phyloP scores from a whole-genome alignment of 2,329 filamentous ascomycete genomes.

The Blastomyces percursus region DNA sequence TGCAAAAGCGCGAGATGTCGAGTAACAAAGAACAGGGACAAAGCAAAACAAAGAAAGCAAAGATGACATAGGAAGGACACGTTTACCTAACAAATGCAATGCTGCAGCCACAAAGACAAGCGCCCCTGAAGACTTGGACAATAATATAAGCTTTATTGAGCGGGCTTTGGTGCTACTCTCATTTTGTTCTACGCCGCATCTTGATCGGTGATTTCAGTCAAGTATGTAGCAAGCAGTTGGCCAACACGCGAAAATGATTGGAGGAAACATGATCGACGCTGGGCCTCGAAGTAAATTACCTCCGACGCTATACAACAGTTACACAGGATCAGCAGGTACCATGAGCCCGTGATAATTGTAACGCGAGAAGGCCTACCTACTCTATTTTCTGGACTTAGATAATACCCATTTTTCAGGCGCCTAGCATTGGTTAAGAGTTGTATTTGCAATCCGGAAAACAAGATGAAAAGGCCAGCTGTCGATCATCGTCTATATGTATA shows the following conservation, averaged over 20 bases:
- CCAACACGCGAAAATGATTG: background rate
- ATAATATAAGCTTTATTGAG: background rate
- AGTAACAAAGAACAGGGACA: background rate
- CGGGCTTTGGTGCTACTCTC: background rate
- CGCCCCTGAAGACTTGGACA: background rate
- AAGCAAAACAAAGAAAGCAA: background rate
- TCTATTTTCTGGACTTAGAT: background rate
- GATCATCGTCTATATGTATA: background rate
- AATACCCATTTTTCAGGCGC: background rate
- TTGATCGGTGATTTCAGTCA: background rate
- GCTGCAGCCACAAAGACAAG: background rate
- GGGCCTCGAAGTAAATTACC: background rate
- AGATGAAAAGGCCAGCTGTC: background rate
- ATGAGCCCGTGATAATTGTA: background rate
- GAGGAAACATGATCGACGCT: background rate
- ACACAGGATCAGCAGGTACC: background rate
- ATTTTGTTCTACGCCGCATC: background rate
- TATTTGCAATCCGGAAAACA: background rate
- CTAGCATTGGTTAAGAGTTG: background rate
- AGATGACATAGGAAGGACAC: background rate
- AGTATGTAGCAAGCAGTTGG: background rate
- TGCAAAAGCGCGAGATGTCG: background rate
- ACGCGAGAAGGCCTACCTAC: background rate
- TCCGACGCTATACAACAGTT: background rate
- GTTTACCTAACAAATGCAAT: background rate